These are phyloP conservation scores for Lasiodiplodia sp. DNA, from an alignment of 2,329 filamentous ascomycete species.

Conservation along the genomic window DNA sequence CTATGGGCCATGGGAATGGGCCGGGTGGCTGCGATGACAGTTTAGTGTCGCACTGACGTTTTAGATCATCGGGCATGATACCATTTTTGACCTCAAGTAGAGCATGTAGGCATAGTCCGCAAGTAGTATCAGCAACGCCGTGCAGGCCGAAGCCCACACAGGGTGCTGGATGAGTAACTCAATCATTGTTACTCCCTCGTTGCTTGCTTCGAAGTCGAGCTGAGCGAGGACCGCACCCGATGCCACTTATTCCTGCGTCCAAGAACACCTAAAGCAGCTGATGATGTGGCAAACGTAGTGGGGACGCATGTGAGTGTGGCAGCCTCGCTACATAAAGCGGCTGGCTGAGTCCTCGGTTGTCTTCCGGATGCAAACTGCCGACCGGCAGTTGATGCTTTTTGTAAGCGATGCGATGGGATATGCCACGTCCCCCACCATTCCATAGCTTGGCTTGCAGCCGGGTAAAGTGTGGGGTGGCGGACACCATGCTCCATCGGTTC, in stretches of 20 bases:
- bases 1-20: conserved; percentile 61
- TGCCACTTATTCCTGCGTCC: not conserved
- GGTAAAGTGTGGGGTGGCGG: conserved; percentile 24
- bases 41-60: not conserved
- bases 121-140: conserved; percentile 37
- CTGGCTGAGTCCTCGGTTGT: not conserved
- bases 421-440: not conserved
- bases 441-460: conserved; percentile 8
- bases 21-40: conserved; percentile 57
- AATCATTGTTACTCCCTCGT: not conserved
- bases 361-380: conserved; percentile 21
- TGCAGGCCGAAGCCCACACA: conserved; percentile 28
- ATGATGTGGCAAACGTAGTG: conserved; percentile 10
- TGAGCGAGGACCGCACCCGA: not conserved
- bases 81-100: conserved; percentile 58
- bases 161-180: conserved; percentile 16
- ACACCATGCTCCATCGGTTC: conserved; percentile 1
- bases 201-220: not conserved
- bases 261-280: conserved; percentile 2
- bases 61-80: conserved; percentile 34
- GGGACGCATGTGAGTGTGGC: not conserved
- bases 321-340: conserved; percentile 9
- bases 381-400: conserved; percentile 14
- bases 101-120: conserved; percentile 60
- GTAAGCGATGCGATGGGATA: conserved; percentile 7